Evolutionary conservation across 2,329 filamentous ascomycete species (phyloP).

Genomic region (Microthyrium microscopicum): DNA sequence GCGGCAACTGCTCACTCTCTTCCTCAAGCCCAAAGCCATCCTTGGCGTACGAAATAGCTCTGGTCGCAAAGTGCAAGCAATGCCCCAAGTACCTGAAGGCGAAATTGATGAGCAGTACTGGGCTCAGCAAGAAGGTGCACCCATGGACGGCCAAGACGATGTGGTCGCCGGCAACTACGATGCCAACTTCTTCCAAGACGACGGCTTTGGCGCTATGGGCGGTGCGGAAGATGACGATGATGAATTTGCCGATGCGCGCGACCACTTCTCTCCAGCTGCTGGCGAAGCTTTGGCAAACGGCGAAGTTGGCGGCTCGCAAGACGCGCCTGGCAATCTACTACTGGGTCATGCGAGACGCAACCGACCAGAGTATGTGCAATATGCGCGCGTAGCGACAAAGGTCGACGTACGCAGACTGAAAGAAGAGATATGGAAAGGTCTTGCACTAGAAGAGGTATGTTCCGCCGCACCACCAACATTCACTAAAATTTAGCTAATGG

Average conservation of each 20-base stretch:
- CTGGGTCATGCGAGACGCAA: slow-evolving; percentile 43
- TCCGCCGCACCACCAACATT: background rate
- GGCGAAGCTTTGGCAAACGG: slow-evolving; percentile 16
- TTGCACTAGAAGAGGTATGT: slow-evolving; percentile 31
- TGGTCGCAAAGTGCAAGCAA: slow-evolving; percentile 23
- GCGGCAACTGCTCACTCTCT: slow-evolving; percentile 70
- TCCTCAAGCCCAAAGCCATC: slow-evolving; percentile 84
- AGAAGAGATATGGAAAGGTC: slow-evolving; percentile 48
- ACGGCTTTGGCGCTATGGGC: slow-evolving; percentile 48
- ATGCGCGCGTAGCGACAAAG: slow-evolving; percentile 49
- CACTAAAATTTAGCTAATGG: too few relatives aligned
- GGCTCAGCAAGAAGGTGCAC: slow-evolving; percentile 32
- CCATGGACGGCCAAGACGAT: slow-evolving; percentile 33
- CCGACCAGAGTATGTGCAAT: slow-evolving; percentile 48
- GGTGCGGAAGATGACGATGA: slow-evolving; percentile 50
- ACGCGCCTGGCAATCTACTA: slow-evolving; percentile 40
- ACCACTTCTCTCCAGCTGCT: slow-evolving; percentile 55
- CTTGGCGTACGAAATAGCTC: slow-evolving; percentile 47
- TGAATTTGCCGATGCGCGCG: slow-evolving; percentile 65
- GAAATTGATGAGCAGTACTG: slow-evolving; percentile 95
- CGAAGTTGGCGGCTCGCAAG: slow-evolving; percentile 25
- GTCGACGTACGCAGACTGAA: slow-evolving; percentile 48
- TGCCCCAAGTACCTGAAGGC: slow-evolving; percentile 41
- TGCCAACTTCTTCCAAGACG: slow-evolving; percentile 93
- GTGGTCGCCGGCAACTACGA: slow-evolving; percentile 60